A percentile compares a stretch with the other conserved stretches of the same genome.
Evolutionary conservation across 768 basidiomycete genomes (phyloP).

Genomic region (Phylloporus rhodoxanthus): DNA sequence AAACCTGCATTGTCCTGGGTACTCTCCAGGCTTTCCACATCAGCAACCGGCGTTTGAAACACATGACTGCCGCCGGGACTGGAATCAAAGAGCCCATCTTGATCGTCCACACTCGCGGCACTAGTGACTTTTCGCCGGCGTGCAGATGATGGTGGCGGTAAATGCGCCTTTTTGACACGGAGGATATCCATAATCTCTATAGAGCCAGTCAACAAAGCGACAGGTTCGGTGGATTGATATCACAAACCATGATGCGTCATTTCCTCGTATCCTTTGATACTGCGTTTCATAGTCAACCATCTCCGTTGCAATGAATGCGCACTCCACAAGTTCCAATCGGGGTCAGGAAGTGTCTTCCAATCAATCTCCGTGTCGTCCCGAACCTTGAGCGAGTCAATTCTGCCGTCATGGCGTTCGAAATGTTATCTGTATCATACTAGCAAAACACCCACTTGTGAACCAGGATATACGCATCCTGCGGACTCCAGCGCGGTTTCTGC

Average conservation of each 20-base stretch:
- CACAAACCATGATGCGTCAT: constrained; percentile 72
- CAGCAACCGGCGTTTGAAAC: constrained; percentile 21
- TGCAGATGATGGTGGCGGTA: constrained; percentile 36
- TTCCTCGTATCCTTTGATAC: constrained; percentile 70
- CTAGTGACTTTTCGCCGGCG: constrained; percentile 49
- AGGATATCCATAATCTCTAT: constrained; percentile 80
- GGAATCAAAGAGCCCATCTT: constrained; percentile 26
- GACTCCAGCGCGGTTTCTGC: constrained; percentile 64
- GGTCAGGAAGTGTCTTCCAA: constrained; percentile 72
- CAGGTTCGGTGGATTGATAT: background rate
- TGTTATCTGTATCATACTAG: background rate
- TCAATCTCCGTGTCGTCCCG: constrained; percentile 79
- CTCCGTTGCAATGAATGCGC: constrained; percentile 73
- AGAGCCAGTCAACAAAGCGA: constrained; percentile 6
- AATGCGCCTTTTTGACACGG: constrained; percentile 63
- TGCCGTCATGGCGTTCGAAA: constrained; percentile 24
- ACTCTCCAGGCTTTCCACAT: constrained; percentile 12
- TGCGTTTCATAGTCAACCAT: constrained; percentile 74
- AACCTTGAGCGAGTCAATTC: constrained; percentile 69
- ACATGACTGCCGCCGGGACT: constrained; percentile 16
- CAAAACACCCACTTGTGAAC: constrained; percentile 60
- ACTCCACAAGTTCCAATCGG: constrained; percentile 81
- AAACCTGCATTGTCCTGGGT: constrained; percentile 11
- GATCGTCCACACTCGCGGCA: constrained; percentile 43
- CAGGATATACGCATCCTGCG: constrained; percentile 71